A percentile compares a stretch with the other conserved stretches of the same genome.
Conservation (phyloP, 1,284 basidiomycete species). For the Cutaneotrichosporon arboriforme region DNA sequence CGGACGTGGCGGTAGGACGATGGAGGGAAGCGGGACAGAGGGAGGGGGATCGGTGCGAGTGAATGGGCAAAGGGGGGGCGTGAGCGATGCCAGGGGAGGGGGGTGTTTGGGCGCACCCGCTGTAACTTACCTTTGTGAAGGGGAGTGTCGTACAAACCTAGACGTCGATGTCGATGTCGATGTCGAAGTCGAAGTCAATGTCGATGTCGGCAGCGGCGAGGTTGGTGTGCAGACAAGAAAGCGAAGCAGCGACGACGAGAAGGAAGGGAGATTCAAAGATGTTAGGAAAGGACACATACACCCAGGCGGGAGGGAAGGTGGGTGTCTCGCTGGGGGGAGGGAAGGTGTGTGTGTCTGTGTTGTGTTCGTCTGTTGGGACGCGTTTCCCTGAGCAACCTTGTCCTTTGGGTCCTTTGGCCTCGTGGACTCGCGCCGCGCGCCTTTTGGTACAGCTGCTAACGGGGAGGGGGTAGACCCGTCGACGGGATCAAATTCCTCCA, state of each 20-base stretch:
- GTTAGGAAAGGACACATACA: not conserved
- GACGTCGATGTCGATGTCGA: constrained; percentile 1
- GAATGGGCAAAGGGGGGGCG: not conserved
- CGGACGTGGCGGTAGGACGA: not conserved
- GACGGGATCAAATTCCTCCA: no score
- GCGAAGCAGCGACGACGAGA: not conserved
- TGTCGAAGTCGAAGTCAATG: not conserved
- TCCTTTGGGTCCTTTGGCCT: no score
- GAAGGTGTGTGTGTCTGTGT: not conserved
- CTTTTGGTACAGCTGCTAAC: no score
- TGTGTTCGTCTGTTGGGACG: not conserved
- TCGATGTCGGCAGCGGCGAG: not conserved
- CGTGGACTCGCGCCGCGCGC: no score
- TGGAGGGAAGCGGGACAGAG: constrained; percentile 5
- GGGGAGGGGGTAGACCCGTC: no score
- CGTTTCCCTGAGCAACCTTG: no score
- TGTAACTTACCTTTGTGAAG: constrained; percentile 2
- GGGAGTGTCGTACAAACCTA: constrained; percentile 2
- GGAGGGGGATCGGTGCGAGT: not conserved
- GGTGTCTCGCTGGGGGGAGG: no score
- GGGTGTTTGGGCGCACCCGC: not conserved
- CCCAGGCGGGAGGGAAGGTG: not conserved
- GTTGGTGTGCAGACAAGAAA: not conserved
- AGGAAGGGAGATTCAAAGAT: not conserved
- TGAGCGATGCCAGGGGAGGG: not conserved